Evolutionary conservation across 805 yeast genomes (phyloP).

Genomic region (Nakazawaea laoshanensis): DNA sequence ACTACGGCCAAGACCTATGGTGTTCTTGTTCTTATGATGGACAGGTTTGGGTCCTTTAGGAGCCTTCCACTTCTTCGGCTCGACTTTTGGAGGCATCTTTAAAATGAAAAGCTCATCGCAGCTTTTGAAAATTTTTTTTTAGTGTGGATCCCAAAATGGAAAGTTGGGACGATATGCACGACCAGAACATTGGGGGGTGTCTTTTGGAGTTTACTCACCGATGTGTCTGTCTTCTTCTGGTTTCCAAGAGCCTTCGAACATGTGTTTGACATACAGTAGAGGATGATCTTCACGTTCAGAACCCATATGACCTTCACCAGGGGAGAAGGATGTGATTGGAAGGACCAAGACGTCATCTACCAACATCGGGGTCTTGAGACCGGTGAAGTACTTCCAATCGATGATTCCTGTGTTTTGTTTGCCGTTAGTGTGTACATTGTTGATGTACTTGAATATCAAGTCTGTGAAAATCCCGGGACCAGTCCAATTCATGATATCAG

Average conservation of each 20-base stretch:
- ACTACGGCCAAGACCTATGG: conserved; percentile 79
- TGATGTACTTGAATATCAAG: conserved; percentile 68
- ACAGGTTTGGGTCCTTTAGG: conserved; percentile 93
- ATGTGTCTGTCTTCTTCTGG: conserved; percentile 15
- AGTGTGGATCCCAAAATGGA: no score
- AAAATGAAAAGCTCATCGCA: no score
- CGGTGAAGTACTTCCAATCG: conserved; percentile 58
- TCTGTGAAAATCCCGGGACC: conserved; percentile 98
- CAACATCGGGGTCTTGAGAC: conserved; percentile 43
- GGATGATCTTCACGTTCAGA: conserved; percentile 31
- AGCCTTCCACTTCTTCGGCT: conserved; percentile 70
- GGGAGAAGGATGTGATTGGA: conserved; percentile 64
- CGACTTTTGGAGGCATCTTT: conserved; percentile 31
- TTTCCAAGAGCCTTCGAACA: conserved; percentile 64
- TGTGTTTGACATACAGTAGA: conserved; percentile 52
- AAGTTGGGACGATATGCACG: no score
- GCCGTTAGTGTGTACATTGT: conserved; percentile 40
- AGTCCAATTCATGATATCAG: conserved; percentile 87
- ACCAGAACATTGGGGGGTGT: no score
- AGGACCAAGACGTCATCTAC: conserved; percentile 63
- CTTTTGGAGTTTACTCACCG: conserved; percentile 1
- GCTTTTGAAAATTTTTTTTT: no score
- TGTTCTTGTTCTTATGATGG: conserved; percentile 73
- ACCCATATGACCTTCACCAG: conserved; percentile 68
- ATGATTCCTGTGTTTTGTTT: conserved; percentile 24